Percentiles rank a stretch among this genome's conserved stretches.
These are phyloP conservation scores for Meyerozyma sp. DNA, from an alignment of 1,139 yeast species.

Conservation along the genomic window DNA sequence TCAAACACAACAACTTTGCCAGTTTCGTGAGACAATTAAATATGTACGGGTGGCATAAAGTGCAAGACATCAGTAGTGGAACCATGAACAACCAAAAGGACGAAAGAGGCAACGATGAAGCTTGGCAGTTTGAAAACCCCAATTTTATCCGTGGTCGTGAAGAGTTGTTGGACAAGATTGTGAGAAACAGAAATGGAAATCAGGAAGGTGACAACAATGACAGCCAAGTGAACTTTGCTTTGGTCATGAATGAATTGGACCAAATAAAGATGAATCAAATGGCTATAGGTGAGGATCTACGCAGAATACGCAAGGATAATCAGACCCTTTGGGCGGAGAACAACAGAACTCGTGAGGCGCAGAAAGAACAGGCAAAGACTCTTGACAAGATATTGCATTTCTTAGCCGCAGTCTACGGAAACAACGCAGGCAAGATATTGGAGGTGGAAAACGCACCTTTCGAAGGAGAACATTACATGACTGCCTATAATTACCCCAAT, in stretches of 20 bases:
- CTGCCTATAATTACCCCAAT: slow-evolving; percentile 13
- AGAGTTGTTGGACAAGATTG: slow-evolving; percentile 37
- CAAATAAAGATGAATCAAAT: slow-evolving; percentile 71
- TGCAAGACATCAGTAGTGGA: slow-evolving; percentile 71
- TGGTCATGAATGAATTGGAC: slow-evolving; percentile 69
- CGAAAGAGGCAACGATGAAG: slow-evolving; percentile 24
- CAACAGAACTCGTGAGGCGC: slow-evolving; percentile 75
- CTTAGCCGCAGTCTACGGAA: slow-evolving; percentile 79
- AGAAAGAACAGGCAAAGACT: slow-evolving; percentile 80
- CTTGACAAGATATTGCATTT: slow-evolving; percentile 83
- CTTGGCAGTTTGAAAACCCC: slow-evolving; percentile 80
- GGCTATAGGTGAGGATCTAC: slow-evolving; percentile 76
- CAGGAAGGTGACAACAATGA: slow-evolving; percentile 20
- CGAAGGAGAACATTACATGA: slow-evolving; percentile 13
- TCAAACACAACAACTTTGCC: slow-evolving; percentile 15
- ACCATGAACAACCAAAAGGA: slow-evolving; percentile 55
- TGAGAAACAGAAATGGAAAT: slow-evolving; percentile 37
- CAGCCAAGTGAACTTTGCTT: slow-evolving; percentile 42
- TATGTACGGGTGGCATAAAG: slow-evolving; percentile 98
- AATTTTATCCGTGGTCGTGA: slow-evolving; percentile 49
- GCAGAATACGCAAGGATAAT: slow-evolving; percentile 80
- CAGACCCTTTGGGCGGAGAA: slow-evolving; percentile 90
- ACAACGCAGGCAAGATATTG: slow-evolving; percentile 45
- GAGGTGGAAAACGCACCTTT: slow-evolving; percentile 24
- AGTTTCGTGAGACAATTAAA: slow-evolving; percentile 55